Base-by-base conservation (phyloP, 1,139 yeast genomes). In the Candida smagusa region DNA sequence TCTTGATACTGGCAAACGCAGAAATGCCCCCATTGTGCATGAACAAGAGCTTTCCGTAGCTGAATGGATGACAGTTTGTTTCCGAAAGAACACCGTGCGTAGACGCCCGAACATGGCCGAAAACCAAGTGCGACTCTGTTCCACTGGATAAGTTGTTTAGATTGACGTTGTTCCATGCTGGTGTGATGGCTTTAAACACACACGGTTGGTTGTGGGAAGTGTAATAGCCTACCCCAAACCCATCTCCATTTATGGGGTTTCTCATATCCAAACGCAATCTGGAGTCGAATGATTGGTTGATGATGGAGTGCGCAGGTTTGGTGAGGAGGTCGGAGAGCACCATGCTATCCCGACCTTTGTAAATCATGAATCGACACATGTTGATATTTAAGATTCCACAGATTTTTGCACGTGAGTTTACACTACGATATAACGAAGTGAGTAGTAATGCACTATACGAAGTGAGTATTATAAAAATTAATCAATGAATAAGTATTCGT, bases 1-100 rank as follows among this genome's bases (percentile, higher is more conserved):
- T 75, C 60, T 92, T 92, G 53, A 92, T 85, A 49, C 67, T 66
- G 40, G 71, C 61, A 58, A 92, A 92, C 38, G 80, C 77, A 9
- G 92, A 74, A 19, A 92, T 79, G 6, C 94, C 95, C 22, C 98
- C 98, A 62, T 92, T 92, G 62, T 92, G 97, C 98, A 92, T 92
- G 59, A 92, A 92, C 85, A 92, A 86, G 35, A 90, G 66, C 36
- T 81, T 80, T 42, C 92, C 94, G 57, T 77, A 89, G 3, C 86
- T 81, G 61, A 90, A 85, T 0, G 97, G 97, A 58, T 92, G 98
- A 62, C 97, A 92, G 63, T 92, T 92, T 2, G 96, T 89, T 57
- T 92, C 97, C 4, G 95, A 77, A 24, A 92, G 65, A 1, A 86
- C 95, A 28, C 98, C 98, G 44, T 95, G 89, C 0, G 98, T 92